Base-by-base conservation (phyloP, 225 moss, liverwort and hornwort species). In the Polytrichum commune region DNA sequence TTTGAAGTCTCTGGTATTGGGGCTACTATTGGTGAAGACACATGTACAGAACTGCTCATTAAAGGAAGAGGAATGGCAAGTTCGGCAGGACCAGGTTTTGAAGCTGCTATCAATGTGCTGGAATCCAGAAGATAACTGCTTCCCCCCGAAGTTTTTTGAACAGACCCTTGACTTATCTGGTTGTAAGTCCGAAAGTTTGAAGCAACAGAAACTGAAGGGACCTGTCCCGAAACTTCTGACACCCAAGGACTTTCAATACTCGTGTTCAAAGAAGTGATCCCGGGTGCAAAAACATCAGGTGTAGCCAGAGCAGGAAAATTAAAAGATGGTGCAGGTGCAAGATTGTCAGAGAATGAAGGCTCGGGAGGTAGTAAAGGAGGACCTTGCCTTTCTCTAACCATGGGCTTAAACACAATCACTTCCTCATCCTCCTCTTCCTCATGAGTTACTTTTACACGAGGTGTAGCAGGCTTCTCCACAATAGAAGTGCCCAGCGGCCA, bases 391-490 rank as follows among this genome's bases (percentile, higher is more conserved):
- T 82, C 83, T 64, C 86, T 95, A 32, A 60, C 76, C 79, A 98
- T 84, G 29, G 98, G 98, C 82, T 90, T 95, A 73, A 98, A 98
- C 16, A 98, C 98, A 69, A 98, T 98, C 24, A 98, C 81, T 82
- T 98, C 98, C 75, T 98, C 98, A 32, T 93, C 96, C 64, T 98
- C 98, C 72, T 95, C 95, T 73, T 95, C 95, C 67, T 91, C 95
- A n/a, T 74, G 53, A 4, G 57, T 20, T 30, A 64, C 74, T 26
- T 60, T 46, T 2, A 55, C 78, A 63, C 62, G 29, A 61, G 69
- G 79, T 38, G 24, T 73, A n/a, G 65, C 29, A 32, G 65, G 29
- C 32, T 38, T 73, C 77, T 73, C 58, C 58, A 58, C 58, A 20
- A 58, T 6, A 58, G 58, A 22, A 20, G 58, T 22, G 20, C 58